Evolutionary conservation across 2,329 filamentous ascomycete species (phyloP), one percentile per base, ranked within the genome.

Genomic region (Ascosphaera aggregata): DNA sequence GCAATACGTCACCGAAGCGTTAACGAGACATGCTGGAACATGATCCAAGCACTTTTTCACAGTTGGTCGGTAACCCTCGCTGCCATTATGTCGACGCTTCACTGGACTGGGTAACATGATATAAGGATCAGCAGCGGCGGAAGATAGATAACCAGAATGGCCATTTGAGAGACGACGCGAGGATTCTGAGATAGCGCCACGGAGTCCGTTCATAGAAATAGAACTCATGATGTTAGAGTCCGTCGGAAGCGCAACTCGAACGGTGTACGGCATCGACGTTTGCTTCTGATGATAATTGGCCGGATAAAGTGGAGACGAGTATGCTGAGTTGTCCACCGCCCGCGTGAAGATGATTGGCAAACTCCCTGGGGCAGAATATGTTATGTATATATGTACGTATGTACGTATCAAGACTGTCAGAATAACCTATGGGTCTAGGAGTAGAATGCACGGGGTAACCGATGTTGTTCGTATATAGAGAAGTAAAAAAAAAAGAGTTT

Each of bases 1-100:
- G 51, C 89, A 93, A 56, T 93, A 94, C n/a, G 89, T 98, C 43
- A 95, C 86, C 1, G 89, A 95, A 39, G 89, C 89, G 64, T 98
- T 98, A 47, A 98, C 86, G 38, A 98, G 67, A 53, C 86, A 95
- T 27, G 89, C 85, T 30, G 89, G 89, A 47, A 85, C 73, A 58
- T 81, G 75, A 36, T 79, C 79, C 37, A 79, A 64, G 9, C 78
- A 80, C 49, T 76, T 74, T 30, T 71, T 86, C 43, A 93, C 80
- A 54, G 76, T 80, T 27, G 86, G 86, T 38, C 78, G 76, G 58
- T 92, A 91, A 45, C 73, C 74, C 53, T 91, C 82, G 41, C 66
- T 65, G 43, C 66, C 66, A 16, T 66, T 63, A 43, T 61, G 57
- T 42, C 70, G 66, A 48, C 66, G 69, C 54, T 78, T 80, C 42